Evolutionary conservation across 768 basidiomycete species (phyloP).

Genomic region (Macrolepiota fuliginosa): DNA sequence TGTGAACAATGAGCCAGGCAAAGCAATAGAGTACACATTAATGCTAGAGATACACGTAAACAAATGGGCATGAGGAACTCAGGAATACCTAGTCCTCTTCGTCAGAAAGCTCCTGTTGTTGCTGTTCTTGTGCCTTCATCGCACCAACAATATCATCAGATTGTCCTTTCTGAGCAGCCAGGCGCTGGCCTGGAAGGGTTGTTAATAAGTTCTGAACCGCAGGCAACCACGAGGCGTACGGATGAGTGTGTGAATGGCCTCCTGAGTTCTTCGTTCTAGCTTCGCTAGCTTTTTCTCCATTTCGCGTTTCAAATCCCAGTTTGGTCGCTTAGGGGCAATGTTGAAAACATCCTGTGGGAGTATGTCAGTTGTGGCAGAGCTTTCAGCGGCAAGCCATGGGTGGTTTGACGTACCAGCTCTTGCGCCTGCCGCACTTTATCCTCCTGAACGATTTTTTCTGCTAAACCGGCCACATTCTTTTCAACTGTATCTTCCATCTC

Average conservation of each 20-base stretch:
- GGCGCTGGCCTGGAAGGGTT: slow-evolving; percentile 61
- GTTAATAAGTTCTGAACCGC: slow-evolving; percentile 1
- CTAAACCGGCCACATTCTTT: slow-evolving; percentile 77
- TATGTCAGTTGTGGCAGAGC: slow-evolving; percentile 1
- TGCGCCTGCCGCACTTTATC: slow-evolving; percentile 84
- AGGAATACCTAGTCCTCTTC: slow-evolving; percentile 46
- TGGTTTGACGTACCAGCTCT: slow-evolving; percentile 66
- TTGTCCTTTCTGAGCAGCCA: slow-evolving; percentile 76
- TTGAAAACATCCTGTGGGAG: slow-evolving; percentile 81
- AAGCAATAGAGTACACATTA: slow-evolving; percentile 10
- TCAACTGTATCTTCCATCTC: slow-evolving; percentile 85
- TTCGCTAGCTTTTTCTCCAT: slow-evolving; percentile 87
- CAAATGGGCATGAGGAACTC: slow-evolving; percentile 18
- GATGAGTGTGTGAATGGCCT: slow-evolving; percentile 90
- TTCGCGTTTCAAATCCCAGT: slow-evolving; percentile 95
- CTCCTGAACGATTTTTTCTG: slow-evolving; percentile 80
- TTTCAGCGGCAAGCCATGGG: neutral
- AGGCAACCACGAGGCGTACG: slow-evolving; percentile 49
- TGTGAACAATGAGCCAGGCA: neutral
- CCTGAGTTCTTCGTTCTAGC: slow-evolving; percentile 89
- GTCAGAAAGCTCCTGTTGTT: slow-evolving; percentile 53
- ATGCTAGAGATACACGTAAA: slow-evolving; percentile 18
- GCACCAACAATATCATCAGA: slow-evolving; percentile 80
- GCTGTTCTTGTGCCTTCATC: slow-evolving; percentile 73
- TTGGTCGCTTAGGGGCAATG: slow-evolving; percentile 95